Base-by-base conservation (phyloP, 208 protist species). In the Balamuthia mandrillaris region DNA sequence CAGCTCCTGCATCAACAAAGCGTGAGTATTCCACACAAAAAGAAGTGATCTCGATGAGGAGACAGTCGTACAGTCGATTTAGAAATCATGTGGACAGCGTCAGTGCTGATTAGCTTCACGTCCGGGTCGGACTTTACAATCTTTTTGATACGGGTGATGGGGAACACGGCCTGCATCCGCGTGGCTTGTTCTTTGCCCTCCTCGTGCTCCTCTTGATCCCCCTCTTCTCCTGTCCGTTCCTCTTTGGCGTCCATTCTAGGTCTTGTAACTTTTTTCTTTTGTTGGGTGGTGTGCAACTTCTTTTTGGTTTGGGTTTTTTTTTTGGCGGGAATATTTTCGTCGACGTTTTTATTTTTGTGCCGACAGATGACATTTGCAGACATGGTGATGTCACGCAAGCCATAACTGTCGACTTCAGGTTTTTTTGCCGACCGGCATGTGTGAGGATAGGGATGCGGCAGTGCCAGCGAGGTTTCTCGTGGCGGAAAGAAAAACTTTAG, bases 81-180 rank as follows among this genome's bases (percentile, higher is more conserved):
- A 31, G 41, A 74, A 5, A 74, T 14, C n/a, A 74, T 35, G 39
- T 52, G 33, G 4, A 42, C 65, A 16, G 65, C 65, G 18, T 74
- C 65, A 24, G 44, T 74, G 65, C 65, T 74, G 65, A 74, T 74
- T 35, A 74, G 65, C 65, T 74, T 74, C n/a, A 74, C 65, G 21
- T 74, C 65, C 3, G 65, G 65, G 14, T 74, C 65, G 65, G 39
- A 52, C 41, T 74, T 74, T 35, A 74, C 24, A 42, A 74, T 74
- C 41, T 42, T 35, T 42, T 49, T 74, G 2, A 74, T 42, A 2
- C 65, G 65, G 41, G 65, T 42, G n/a, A 74, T 35, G n/a, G 65
- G 65, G n/a, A 74, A 42, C 12, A 31, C 51, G 65, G n/a, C n/a
- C 51, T 74, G 31, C 44, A n/a, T 18, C 65, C 24, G 65, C 37